phyloP scores from a whole-genome alignment of 306 rosid species.

The Sicyos edulis region DNA sequence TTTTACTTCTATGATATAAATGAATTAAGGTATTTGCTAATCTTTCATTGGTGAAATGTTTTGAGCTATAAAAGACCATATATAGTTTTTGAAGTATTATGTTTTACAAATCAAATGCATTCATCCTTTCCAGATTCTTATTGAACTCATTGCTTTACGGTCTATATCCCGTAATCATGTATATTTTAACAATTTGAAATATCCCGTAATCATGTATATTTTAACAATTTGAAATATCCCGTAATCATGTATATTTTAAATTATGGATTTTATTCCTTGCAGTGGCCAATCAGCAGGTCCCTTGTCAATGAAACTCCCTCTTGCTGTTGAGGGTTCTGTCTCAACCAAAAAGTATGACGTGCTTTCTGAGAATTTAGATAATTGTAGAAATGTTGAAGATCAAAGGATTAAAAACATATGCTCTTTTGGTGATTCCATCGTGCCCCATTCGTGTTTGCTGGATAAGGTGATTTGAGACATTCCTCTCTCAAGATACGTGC shows the following conservation, averaged over 20 bases:
- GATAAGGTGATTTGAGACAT: slow-evolving; percentile 39
- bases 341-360: slow-evolving; percentile 27
- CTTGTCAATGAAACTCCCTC: slow-evolving; percentile 44
- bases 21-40: neutral
- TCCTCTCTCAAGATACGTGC: slow-evolving; percentile 7
- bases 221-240: no score
- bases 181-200: no score
- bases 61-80: neutral
- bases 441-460: slow-evolving; percentile 34
- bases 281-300: slow-evolving; percentile 79
- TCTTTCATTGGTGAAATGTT: neutral
- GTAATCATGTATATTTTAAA: neutral
- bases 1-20: neutral
- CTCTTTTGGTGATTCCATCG: slow-evolving; percentile 29
- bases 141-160: neutral
- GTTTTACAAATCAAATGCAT: neutral
- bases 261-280: slow-evolving; percentile 27
- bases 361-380: slow-evolving; percentile 29
- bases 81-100: neutral
- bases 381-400: slow-evolving; percentile 27
- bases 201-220: neutral
- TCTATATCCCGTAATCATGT: neutral
- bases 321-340: slow-evolving; percentile 24
- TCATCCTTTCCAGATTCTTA: neutral
- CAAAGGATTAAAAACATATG: slow-evolving; percentile 23